Percentiles rank a stretch among this genome's conserved stretches.
Evolutionary conservation across 768 basidiomycete genomes (phyloP).

Genomic region (Rubroboletus satanas): DNA sequence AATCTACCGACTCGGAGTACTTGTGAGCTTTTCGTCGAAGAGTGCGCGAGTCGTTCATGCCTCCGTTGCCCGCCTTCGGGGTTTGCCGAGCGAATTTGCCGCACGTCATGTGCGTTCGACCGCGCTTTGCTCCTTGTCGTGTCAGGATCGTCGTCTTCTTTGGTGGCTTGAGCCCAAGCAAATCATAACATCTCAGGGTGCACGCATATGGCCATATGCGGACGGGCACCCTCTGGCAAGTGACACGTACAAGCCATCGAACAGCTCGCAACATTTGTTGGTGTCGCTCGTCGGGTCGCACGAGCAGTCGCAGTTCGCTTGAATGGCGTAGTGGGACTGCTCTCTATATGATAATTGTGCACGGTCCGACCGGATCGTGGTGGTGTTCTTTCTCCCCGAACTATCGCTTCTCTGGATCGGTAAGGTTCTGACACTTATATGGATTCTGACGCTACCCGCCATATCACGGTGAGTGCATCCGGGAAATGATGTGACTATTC

Average conservation of each 20-base stretch:
- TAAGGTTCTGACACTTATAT: constrained; percentile 12
- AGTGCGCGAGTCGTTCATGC: not conserved
- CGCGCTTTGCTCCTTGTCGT: constrained; percentile 10
- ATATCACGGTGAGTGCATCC: constrained; percentile 6
- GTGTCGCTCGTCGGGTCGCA: not conserved
- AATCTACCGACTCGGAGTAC: not conserved
- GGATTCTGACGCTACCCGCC: constrained; percentile 2
- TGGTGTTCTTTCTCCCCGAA: constrained; percentile 9
- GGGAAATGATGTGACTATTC: constrained; percentile 16
- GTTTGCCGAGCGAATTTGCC: constrained; percentile 10
- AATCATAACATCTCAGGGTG: constrained; percentile 4
- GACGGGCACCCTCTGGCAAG: not conserved
- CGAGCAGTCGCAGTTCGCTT: not conserved
- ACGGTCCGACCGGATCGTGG: constrained; percentile 2
- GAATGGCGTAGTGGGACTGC: not conserved
- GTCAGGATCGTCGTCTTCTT: constrained; percentile 26
- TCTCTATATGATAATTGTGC: not conserved
- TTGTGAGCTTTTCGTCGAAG: not conserved
- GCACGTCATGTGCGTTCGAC: constrained; percentile 11
- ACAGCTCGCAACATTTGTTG: not conserved
- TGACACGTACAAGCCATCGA: not conserved
- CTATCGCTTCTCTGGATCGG: constrained; percentile 14
- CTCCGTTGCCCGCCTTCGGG: not conserved
- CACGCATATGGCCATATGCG: constrained; percentile 7
- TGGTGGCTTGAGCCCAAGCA: constrained; percentile 8